Percentiles rank a stretch among this genome's conserved stretches.
Conservation (phyloP, 306 rosid species). For the Corylus americana region DNA sequence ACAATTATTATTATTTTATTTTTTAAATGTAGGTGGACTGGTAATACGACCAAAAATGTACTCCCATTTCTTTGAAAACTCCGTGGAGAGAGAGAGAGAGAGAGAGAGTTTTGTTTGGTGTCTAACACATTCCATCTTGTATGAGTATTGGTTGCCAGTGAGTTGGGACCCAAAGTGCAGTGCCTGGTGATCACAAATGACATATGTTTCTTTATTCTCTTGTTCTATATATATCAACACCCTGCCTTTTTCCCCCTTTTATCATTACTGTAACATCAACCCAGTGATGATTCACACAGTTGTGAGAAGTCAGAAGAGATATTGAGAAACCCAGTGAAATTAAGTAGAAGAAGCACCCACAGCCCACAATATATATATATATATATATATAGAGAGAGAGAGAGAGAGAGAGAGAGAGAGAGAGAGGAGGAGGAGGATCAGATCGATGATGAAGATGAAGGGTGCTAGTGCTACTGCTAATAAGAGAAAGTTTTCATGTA, state of each 20-base stretch:
- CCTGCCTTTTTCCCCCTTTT: constrained; percentile 3
- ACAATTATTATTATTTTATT: too few species aligned
- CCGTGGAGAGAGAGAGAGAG: background rate
- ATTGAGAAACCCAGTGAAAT: background rate
- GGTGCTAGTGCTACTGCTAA: background rate
- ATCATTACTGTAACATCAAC: background rate
- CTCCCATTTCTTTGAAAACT: background rate
- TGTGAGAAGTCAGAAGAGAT: background rate
- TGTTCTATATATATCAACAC: constrained; percentile 16
- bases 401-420: too few species aligned
- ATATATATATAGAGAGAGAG: too few species aligned
- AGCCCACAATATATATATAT: too few species aligned
- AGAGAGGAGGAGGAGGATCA: background rate
- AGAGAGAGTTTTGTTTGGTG: background rate
- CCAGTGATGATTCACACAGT: background rate
- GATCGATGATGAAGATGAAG: constrained; percentile 29
- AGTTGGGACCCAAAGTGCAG: constrained; percentile 6
- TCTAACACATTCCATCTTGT: background rate
- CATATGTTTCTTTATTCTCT: background rate
- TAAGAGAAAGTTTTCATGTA: constrained; percentile 27
- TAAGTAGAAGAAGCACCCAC: background rate
- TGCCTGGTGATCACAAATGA: background rate
- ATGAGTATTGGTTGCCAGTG: background rate
- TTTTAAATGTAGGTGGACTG: too few species aligned
- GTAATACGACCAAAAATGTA: background rate